A percentile compares a stretch with the other conserved stretches of the same genome.
Conservation (phyloP, 2,329 filamentous ascomycete species). For the Orbilia javanica region DNA sequence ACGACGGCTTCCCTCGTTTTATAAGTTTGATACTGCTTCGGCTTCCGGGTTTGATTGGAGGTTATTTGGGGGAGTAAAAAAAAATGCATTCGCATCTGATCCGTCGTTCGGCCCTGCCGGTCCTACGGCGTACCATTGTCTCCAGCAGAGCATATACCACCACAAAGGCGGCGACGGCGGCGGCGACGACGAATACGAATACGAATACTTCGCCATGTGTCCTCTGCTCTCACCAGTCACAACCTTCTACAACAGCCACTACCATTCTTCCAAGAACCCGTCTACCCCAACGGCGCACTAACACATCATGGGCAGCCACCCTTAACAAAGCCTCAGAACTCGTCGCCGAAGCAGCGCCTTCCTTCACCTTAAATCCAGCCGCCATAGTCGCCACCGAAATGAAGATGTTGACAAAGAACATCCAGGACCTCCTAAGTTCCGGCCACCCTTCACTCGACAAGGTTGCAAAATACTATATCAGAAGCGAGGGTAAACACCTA, state of each 20-base stretch:
- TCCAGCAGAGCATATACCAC: conserved; percentile 43
- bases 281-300: conserved; percentile 28
- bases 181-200: too few relatives aligned
- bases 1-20: not conserved
- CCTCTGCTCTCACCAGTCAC: conserved; percentile 45
- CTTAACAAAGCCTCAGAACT: conserved; percentile 55
- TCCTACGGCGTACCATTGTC: conserved; percentile 28
- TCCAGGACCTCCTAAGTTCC: conserved; percentile 90
- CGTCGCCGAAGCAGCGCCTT: conserved; percentile 53
- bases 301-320: conserved; percentile 48
- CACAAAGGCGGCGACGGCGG: too few relatives aligned
- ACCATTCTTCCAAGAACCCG: conserved; percentile 19
- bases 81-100: conserved; percentile 30
- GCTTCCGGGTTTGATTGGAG: not conserved
- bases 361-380: conserved; percentile 55
- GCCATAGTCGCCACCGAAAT: conserved; percentile 66
- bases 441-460: conserved; percentile 94
- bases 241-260: not conserved
- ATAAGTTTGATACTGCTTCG: not conserved
- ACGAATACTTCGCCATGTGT: conserved; percentile 43
- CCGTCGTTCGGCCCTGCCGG: conserved; percentile 39
- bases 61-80: not conserved
- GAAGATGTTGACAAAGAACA: conserved; percentile 94
- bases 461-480: conserved; percentile 97
- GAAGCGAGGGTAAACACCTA: conserved; percentile 95